Evolutionary conservation across 306 rosid species (phyloP).

Genomic region (Styphnolobium japonicum): DNA sequence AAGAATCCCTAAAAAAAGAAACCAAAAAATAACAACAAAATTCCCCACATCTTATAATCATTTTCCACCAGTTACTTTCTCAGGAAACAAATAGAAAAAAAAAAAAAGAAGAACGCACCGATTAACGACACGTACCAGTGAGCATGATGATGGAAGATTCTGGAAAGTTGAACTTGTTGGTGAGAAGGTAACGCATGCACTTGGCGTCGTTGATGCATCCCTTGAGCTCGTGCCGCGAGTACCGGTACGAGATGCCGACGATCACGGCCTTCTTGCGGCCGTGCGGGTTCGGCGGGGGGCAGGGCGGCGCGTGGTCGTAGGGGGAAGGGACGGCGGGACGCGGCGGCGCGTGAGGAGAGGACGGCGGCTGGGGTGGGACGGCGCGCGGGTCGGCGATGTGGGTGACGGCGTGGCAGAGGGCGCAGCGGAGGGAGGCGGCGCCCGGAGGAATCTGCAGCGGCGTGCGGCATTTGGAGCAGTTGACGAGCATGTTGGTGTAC

Average conservation of each 20-base stretch:
- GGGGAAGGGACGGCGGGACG: slow-evolving; percentile 46
- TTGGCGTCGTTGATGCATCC: slow-evolving; percentile 95
- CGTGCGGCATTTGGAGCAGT: slow-evolving; percentile 78
- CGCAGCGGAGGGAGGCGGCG: slow-evolving; percentile 80
- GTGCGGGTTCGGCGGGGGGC: slow-evolving; percentile 60
- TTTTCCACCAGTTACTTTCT: not conserved
- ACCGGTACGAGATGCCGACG: slow-evolving; percentile 75
- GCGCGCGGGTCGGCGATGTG: slow-evolving; percentile 67
- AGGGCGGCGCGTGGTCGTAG: slow-evolving; percentile 61
- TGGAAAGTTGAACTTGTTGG: slow-evolving; percentile 77
- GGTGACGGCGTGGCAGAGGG: slow-evolving; percentile 79
- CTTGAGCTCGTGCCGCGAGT: slow-evolving; percentile 84
- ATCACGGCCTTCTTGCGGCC: slow-evolving; percentile 94
- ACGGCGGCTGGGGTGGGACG: slow-evolving; percentile 35
- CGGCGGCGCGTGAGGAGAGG: slow-evolving; percentile 26
- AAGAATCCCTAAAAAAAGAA: too few relatives aligned
- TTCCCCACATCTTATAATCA: not conserved
- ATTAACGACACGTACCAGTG: slow-evolving; percentile 52
- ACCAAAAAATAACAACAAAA: not conserved
- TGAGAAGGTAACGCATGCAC: slow-evolving; percentile 78
- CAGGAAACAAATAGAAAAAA: not conserved
- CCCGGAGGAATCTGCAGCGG: slow-evolving; percentile 81
- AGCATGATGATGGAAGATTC: slow-evolving; percentile 87
- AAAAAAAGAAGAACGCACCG: too few relatives aligned
- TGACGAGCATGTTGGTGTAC: slow-evolving; percentile 56